Conservation (phyloP, 345 rosid genomes). For the Trapa incisa region DNA sequence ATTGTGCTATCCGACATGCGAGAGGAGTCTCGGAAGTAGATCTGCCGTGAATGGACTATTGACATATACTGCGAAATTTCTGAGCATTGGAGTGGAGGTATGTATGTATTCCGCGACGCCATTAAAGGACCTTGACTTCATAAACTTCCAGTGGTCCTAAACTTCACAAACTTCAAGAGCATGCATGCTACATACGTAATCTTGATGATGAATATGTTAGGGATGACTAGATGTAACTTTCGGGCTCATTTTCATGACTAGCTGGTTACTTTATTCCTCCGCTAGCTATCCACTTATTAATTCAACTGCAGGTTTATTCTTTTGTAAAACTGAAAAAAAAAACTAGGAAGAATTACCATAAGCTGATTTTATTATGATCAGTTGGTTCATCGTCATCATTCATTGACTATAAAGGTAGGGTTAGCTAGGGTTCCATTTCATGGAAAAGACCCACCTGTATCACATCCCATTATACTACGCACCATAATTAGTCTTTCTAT, state of each 20-base stretch:
- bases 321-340: not conserved
- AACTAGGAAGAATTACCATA: not conserved
- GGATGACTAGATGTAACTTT: not conserved
- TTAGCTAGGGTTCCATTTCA: slow-evolving; percentile 1
- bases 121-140: not conserved
- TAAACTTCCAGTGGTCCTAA: not conserved
- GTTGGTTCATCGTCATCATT: not conserved
- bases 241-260: not conserved
- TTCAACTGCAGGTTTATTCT: not conserved
- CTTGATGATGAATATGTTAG: not conserved
- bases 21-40: slow-evolving; percentile 19
- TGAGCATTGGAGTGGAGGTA: not conserved
- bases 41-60: not conserved
- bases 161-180: not conserved
- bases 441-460: not conserved
- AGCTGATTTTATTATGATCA: not conserved
- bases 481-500: not conserved
- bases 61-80: not conserved
- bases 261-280: not conserved
- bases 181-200: too few species aligned
- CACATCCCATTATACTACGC: not conserved
- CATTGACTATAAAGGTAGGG: not conserved
- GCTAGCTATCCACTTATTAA: not conserved
- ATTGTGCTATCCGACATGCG: slow-evolving; percentile 63
- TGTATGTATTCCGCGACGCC: not conserved